These are phyloP conservation scores for Phytopythium helicoides DNA, from an alignment of 352 stramenopile genomes.

Conservation along the genomic window DNA sequence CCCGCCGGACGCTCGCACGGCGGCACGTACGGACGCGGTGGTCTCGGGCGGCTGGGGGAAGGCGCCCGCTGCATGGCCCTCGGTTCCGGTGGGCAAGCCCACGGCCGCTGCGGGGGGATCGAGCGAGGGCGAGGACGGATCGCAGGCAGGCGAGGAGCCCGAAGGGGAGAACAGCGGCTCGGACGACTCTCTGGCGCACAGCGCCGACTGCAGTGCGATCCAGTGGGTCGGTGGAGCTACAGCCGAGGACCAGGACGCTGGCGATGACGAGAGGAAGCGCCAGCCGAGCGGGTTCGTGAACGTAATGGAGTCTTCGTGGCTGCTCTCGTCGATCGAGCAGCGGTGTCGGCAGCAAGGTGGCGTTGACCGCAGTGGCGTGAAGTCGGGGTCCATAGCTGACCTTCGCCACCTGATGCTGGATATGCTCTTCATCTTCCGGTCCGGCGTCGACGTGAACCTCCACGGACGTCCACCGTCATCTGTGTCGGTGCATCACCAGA, in stretches of 20 bases:
- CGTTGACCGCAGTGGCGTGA: conserved; percentile 8
- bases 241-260: conserved; percentile 1
- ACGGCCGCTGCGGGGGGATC: background rate
- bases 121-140: background rate
- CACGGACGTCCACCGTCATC: conserved; percentile 40
- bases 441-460: conserved; percentile 51
- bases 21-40: background rate
- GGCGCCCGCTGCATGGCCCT: background rate
- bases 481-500: conserved; percentile 33
- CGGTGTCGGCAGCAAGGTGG: conserved; percentile 23
- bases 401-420: conserved; percentile 60
- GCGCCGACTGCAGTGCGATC: background rate
- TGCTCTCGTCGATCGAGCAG: conserved; percentile 67
- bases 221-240: background rate
- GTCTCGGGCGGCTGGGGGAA: background rate
- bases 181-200: background rate
- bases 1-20: background rate
- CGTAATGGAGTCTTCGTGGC: conserved; percentile 71
- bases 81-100: background rate
- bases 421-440: conserved; percentile 61
- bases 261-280: conserved; percentile 3
- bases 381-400: no score
- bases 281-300: conserved; percentile 55
- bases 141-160: background rate
- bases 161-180: conserved; percentile 5